phyloP scores from a whole-genome alignment of 148 eudicot genomes.

The Camellia lanceoleosa region DNA sequence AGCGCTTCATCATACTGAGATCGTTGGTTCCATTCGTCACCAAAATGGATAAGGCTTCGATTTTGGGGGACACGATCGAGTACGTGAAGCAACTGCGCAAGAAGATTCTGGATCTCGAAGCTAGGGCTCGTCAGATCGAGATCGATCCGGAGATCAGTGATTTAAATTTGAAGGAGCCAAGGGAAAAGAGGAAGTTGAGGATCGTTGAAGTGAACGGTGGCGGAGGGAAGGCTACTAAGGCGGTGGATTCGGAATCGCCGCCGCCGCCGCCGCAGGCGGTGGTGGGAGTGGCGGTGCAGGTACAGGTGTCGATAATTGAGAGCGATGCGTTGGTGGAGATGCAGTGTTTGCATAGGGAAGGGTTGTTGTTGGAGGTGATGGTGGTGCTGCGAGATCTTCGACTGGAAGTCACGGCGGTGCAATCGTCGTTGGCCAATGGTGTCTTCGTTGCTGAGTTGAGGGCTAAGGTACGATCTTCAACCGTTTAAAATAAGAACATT shows the following conservation, averaged over 20 bases:
- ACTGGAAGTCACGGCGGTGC: slow-evolving; percentile 62
- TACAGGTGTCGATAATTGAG: slow-evolving; percentile 91
- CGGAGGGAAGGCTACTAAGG: slow-evolving; percentile 22
- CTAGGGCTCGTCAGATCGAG: slow-evolving; percentile 27
- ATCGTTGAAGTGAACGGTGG: slow-evolving; percentile 41
- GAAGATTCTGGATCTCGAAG: slow-evolving; percentile 63
- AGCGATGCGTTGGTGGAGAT: slow-evolving; percentile 83
- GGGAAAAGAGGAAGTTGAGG: slow-evolving; percentile 46
- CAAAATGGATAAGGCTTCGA: slow-evolving; percentile 94
- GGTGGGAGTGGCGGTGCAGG: slow-evolving; percentile 26
- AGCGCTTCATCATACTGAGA: slow-evolving; percentile 62
- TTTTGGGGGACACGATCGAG: slow-evolving; percentile 88
- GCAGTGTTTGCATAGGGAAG: slow-evolving; percentile 62
- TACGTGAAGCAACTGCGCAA: slow-evolving; percentile 70
- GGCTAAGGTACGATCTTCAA: slow-evolving; percentile 60
- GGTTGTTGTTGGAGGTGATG: slow-evolving; percentile 81
- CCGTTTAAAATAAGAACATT: neutral
- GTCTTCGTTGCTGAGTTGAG: slow-evolving; percentile 66
- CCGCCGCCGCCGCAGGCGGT: slow-evolving; percentile 19
- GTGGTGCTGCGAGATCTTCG: slow-evolving; percentile 52
- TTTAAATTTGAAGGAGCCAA: no score
- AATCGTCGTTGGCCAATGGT: slow-evolving; percentile 56
- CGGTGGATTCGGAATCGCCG: slow-evolving; percentile 21
- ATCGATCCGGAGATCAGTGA: slow-evolving; percentile 1
- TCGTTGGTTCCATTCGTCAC: slow-evolving; percentile 84